These are phyloP conservation scores for Phialocephala sp. DNA, from an alignment of 2,329 filamentous ascomycete species.

Conservation along the genomic window DNA sequence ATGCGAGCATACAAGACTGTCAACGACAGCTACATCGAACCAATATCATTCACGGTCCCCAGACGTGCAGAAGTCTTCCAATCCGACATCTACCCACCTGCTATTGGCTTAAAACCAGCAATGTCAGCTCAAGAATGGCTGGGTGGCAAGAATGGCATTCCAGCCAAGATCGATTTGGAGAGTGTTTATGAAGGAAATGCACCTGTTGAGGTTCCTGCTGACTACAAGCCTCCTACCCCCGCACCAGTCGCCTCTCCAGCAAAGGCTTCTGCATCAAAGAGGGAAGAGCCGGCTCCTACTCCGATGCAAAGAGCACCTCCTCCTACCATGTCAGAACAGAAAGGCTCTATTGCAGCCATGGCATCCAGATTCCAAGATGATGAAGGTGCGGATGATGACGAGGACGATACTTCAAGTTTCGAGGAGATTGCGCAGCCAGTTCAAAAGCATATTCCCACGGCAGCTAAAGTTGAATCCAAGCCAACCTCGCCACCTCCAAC, in stretches of 20 bases:
- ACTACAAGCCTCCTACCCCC: constrained; percentile 64
- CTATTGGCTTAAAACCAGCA: constrained; percentile 78
- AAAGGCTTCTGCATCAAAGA: constrained; percentile 49
- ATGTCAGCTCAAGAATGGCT: constrained; percentile 85
- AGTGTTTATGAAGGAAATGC: constrained; percentile 86
- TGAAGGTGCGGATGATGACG: constrained; percentile 63
- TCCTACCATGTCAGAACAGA: constrained; percentile 81
- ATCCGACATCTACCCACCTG: constrained; percentile 93
- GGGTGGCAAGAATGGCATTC: constrained; percentile 79
- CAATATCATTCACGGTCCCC: constrained; percentile 96
- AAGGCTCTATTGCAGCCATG: constrained; percentile 82
- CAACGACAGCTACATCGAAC: constrained; percentile 92
- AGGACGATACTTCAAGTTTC: constrained; percentile 73
- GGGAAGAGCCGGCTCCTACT: constrained; percentile 58
- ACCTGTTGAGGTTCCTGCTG: constrained; percentile 75
- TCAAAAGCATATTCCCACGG: constrained; percentile 57
- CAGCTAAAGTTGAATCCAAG: constrained; percentile 49
- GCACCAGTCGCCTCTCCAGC: constrained; percentile 51
- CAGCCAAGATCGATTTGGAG: constrained; percentile 92
- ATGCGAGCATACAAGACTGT: constrained; percentile 98
- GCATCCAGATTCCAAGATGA: constrained; percentile 86
- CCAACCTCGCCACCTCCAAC: constrained; percentile 46
- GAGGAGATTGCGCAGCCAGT: constrained; percentile 82
- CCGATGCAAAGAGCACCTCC: constrained; percentile 59
- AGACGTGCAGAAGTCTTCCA: constrained; percentile 94